These are phyloP conservation scores for Torulaspora franciscae DNA, from an alignment of 805 yeast species.

Conservation along the genomic window DNA sequence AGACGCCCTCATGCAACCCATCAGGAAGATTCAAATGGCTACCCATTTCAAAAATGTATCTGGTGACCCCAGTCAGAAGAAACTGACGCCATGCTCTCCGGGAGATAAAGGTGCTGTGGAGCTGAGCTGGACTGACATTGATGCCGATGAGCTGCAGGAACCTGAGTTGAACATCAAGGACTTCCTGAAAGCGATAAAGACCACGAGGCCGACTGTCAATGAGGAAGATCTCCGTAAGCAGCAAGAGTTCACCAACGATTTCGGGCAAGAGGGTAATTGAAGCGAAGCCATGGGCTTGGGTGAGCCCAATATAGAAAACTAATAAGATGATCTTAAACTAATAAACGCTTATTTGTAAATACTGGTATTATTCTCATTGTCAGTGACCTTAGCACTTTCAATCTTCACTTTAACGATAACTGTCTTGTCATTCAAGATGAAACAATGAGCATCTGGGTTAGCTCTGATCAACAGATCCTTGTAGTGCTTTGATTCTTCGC, in stretches of 20 bases:
- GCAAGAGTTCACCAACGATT: conserved; percentile 84
- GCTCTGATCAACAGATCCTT: conserved; percentile 55
- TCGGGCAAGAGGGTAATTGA: conserved; percentile 94
- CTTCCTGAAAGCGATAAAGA: conserved; percentile 85
- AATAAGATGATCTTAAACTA: conserved; percentile 5
- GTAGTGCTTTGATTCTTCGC: conserved; percentile 54
- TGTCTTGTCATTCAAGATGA: conserved; percentile 57
- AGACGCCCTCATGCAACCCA: conserved; percentile 97
- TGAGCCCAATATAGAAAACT: conserved; percentile 2
- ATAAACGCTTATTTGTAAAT: conserved; percentile 27
- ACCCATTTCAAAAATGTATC: conserved; percentile 78
- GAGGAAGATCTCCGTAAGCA: conserved; percentile 76
- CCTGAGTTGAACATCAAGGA: conserved; percentile 89
- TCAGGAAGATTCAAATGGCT: conserved; percentile 89
- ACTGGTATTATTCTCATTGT: conserved; percentile 55
- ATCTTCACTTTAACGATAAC: conserved; percentile 64
- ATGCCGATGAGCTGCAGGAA: conserved; percentile 80
- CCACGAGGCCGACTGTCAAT: conserved; percentile 93
- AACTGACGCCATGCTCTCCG: conserved; percentile 91
- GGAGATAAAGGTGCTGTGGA: conserved; percentile 86
- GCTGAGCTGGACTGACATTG: conserved; percentile 90
- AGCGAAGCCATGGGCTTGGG: neutral
- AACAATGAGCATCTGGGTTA: conserved; percentile 66
- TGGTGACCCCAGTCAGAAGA: conserved; percentile 37
- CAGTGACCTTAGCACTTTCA: conserved; percentile 71